phyloP scores from a whole-genome alignment of 2,329 filamentous ascomycete genomes.

The Xylaria sp. region DNA sequence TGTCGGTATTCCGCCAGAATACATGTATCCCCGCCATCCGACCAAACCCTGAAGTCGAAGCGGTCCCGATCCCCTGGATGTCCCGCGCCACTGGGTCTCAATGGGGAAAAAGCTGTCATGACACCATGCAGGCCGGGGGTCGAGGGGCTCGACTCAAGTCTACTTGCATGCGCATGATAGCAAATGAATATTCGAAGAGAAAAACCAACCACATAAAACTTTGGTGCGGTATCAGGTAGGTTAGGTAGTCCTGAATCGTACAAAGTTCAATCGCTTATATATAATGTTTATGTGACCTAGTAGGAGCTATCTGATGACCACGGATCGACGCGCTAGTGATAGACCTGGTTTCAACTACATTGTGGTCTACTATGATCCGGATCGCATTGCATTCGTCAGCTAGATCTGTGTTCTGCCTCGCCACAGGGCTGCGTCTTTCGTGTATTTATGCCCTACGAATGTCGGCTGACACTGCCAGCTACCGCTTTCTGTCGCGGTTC shows the following conservation, averaged over 20 bases:
- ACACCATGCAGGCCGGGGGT: slow-evolving; percentile 18
- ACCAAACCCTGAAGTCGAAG: slow-evolving; percentile 1
- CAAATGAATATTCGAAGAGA: not conserved
- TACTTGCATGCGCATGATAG: not conserved
- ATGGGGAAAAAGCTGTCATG: not conserved
- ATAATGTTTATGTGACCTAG: slow-evolving; percentile 10
- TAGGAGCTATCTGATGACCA: not conserved
- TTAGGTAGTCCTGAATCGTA: not conserved
- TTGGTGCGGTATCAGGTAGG: not conserved
- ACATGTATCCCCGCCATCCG: not conserved
- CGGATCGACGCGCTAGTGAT: not conserved
- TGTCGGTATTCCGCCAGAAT: not conserved
- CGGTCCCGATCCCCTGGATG: slow-evolving; percentile 15
- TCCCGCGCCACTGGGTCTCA: slow-evolving; percentile 13
- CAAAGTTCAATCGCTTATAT: slow-evolving; percentile 15
- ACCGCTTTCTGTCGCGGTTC: not conserved
- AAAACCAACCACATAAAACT: not conserved
- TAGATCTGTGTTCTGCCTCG: not conserved
- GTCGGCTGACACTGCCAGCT: not conserved
- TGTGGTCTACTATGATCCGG: slow-evolving; percentile 27
- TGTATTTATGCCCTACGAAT: not conserved
- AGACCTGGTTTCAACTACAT: slow-evolving; percentile 14
- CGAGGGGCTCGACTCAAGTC: no score
- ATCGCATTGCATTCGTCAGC: not conserved
- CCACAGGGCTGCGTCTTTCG: not conserved